These are phyloP conservation scores for Articulospora tetracladia DNA, from an alignment of 495 filamentous ascomycete species.

Conservation along the genomic window DNA sequence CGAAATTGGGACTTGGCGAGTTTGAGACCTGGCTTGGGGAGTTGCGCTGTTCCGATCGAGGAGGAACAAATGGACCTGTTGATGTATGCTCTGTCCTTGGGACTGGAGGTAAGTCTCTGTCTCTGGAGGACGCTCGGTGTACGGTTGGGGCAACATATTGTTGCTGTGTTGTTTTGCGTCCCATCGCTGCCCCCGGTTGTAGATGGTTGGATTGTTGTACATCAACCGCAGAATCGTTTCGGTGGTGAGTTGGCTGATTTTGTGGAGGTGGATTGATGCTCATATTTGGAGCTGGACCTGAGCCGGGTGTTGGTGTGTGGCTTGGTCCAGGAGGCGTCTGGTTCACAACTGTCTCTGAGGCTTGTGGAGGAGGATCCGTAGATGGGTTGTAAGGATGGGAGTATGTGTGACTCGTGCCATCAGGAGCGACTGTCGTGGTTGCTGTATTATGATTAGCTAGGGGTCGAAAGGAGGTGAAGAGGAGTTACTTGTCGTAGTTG, in stretches of 20 bases:
- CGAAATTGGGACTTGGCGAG: conserved; percentile 3
- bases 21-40: conserved; percentile 1
- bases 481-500: conserved; percentile 17
- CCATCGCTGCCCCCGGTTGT: background rate
- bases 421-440: conserved; percentile 19
- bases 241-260: background rate
- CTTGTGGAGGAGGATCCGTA: conserved; percentile 18
- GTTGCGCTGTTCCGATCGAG: conserved; percentile 8
- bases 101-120: background rate
- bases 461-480: background rate
- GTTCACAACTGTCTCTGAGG: conserved; percentile 7
- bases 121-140: background rate
- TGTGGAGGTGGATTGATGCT: background rate
- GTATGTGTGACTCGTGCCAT: conserved; percentile 17
- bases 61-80: conserved; percentile 9
- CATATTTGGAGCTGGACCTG: background rate
- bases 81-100: background rate
- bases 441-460: conserved; percentile 11
- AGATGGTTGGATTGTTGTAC: background rate
- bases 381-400: conserved; percentile 19
- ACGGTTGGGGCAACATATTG: background rate
- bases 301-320: background rate
- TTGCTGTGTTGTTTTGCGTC: background rate
- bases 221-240: background rate
- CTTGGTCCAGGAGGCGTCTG: background rate